Base-by-base conservation (phyloP, 805 yeast genomes). In the Myxozyma lipomycoides region DNA sequence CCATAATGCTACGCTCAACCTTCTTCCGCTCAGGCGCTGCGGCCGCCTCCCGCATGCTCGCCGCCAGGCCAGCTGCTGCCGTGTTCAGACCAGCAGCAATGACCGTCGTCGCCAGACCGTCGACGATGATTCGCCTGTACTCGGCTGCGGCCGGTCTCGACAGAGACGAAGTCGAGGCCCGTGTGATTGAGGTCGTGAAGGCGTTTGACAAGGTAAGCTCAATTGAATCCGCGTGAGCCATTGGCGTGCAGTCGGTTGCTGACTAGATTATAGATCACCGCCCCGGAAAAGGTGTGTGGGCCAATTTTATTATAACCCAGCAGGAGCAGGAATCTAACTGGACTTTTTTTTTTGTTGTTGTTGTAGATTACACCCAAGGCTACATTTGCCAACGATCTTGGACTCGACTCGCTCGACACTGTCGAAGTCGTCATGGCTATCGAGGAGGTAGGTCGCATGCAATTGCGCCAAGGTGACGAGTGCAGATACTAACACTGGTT, bases 401-500 rank as follows among this genome's bases (percentile, higher is more conserved):
- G 90, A n/a, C 78, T 86, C 67, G 98, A 91, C 71, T 86, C 96
- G 7, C 78, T 91, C 61, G 98, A 91, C 66, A 85, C 93, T 57
- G 96, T 91, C 56, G 98, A 91, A 74, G 90, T 93, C 49, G 78
- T 93, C 63, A 95, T 93, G 70, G 96, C 96, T 51, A 83, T 91
- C 65, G 98, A 91, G 76, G 96, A 90, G 76, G 90, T 46, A 44
- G 15, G 36, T 36, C 3, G 6, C 1, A 7, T 19, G 43, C 21
- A 15, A 7, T n/a, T 37, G 23, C 23, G n/a, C 9, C 23, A 21
- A 18, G 9, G 40, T n/a, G n/a, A n/a, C 35, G n/a, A 15, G 15
- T 15, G n/a, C 35, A 21, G 7, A 12, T 9, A 18, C 40, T 18
- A 37, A 21, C 23, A 37, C 10, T 43, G 5, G 3, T 42, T n/a